A percentile compares a stretch with the other conserved stretches of the same genome.
Evolutionary conservation across 306 rosid species (phyloP).

Genomic region (Rubus idaeus): DNA sequence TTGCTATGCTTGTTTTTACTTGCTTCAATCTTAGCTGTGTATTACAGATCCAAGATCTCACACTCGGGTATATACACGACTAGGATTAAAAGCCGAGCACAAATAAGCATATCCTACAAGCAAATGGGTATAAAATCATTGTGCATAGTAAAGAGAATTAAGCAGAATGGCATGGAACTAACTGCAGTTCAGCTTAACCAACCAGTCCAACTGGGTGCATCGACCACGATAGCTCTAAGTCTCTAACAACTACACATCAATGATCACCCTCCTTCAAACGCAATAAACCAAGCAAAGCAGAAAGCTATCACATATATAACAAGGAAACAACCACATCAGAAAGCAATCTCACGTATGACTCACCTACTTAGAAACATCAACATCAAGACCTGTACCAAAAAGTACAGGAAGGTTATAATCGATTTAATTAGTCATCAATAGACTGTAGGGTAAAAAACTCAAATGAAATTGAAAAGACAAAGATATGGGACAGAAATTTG

Average conservation of each 20-base stretch:
- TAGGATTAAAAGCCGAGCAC: background rate
- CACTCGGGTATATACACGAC: too few species aligned
- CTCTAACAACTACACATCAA: background rate
- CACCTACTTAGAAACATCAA: slow-evolving; percentile 8
- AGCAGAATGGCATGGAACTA: background rate
- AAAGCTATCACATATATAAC: background rate
- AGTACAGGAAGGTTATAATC: background rate
- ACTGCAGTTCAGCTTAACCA: background rate
- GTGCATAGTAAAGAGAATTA: background rate
- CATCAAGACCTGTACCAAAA: slow-evolving; percentile 8
- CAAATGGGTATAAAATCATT: background rate
- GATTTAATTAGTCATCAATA: background rate
- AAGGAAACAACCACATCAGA: background rate
- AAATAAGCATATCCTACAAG: background rate
- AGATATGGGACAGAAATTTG: background rate
- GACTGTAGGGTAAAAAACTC: background rate
- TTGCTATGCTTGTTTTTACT: background rate
- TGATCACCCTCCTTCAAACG: background rate
- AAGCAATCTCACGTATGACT: slow-evolving; percentile 5
- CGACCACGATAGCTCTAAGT: background rate
- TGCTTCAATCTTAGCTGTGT: background rate
- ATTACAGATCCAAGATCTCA: background rate
- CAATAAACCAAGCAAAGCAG: background rate
- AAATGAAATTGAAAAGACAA: slow-evolving; percentile 13
- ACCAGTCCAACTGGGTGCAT: background rate